Base-by-base conservation (phyloP, 768 basidiomycete species). In the Serendipita sp. region DNA sequence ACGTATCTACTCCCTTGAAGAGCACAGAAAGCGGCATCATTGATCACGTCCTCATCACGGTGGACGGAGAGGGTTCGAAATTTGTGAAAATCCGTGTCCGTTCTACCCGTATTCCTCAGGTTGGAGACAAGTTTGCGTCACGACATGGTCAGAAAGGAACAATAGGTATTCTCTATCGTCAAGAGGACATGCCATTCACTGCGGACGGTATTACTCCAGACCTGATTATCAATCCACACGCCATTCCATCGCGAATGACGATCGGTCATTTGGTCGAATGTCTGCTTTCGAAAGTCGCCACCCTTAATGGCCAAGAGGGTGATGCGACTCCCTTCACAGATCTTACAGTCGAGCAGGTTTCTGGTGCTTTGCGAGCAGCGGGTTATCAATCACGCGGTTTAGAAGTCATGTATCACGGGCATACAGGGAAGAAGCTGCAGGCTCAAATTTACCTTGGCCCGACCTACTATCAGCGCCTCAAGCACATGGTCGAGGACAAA, bases 401-500 rank as follows among this genome's bases (percentile, higher is more conserved):
- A 3, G 96, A 99, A 71, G 84, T 98, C 68, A 95, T 99, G 91
- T 96, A 93, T 72, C 95, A 99, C 68, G 96, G 96, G 3, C 96
- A 98, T 72, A 96, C 95, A 1, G 96, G 95, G n/a, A 83, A 84
- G 63, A 99, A 99, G 72, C 81, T 99, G 1, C 94, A 97, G 71
- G 96, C 96, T 7, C 96, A 99, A 71, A 84, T 99, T 13, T 99
- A 98, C 74, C 86, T 99, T 65, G 96, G 96, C 3, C 96, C 96
- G 16, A 99, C 96, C 3, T 99, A 99, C 73, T 99, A 99, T 73
- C 95, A 99, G 73, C 86, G 95, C 41, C 78, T 98, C 67, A 98
- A 98, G 77, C 96, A 99, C 75, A 99, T 99, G 95, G 96, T 99
- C 48, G 94, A 97, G 72, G 96, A 99, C 75, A 99, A 99, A 78